Conservation (phyloP, 495 filamentous ascomycete genomes). For the Platismatia glauca region DNA sequence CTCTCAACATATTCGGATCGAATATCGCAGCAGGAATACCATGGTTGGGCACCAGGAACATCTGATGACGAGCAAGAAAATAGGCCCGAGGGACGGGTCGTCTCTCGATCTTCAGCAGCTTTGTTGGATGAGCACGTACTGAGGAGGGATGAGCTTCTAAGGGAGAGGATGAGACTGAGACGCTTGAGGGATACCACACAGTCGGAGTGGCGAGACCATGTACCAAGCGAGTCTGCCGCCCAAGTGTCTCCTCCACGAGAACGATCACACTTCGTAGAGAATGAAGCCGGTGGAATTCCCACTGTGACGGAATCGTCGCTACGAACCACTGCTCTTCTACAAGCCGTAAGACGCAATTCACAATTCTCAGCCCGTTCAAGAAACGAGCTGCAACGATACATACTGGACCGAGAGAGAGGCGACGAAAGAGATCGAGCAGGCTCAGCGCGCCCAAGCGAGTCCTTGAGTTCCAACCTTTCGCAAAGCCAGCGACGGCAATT, state of each 20-base stretch:
- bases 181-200: constrained; percentile 13
- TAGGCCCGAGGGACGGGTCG: neutral
- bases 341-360: constrained; percentile 42
- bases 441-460: constrained; percentile 9
- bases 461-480: constrained; percentile 10
- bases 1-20: constrained; percentile 9
- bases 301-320: constrained; percentile 19
- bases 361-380: constrained; percentile 37
- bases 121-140: constrained; percentile 82
- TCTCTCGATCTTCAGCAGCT: constrained; percentile 52
- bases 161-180: constrained; percentile 17
- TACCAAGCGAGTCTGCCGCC: constrained; percentile 8
- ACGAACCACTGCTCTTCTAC: constrained; percentile 39
- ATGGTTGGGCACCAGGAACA: constrained; percentile 51
- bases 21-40: constrained; percentile 24
- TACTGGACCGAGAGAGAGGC: constrained; percentile 36
- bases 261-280: constrained; percentile 15
- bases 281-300: constrained; percentile 4
- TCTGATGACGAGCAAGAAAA: constrained; percentile 43
- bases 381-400: constrained; percentile 33
- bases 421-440: constrained; percentile 17
- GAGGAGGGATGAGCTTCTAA: constrained; percentile 40
- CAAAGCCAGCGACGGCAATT: constrained; percentile 20
- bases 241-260: constrained; percentile 5
- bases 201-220: constrained; percentile 6